Evolutionary conservation across 768 basidiomycete species (phyloP), one percentile per base, ranked within the genome.

Genomic region (Myochromella boudieri): DNA sequence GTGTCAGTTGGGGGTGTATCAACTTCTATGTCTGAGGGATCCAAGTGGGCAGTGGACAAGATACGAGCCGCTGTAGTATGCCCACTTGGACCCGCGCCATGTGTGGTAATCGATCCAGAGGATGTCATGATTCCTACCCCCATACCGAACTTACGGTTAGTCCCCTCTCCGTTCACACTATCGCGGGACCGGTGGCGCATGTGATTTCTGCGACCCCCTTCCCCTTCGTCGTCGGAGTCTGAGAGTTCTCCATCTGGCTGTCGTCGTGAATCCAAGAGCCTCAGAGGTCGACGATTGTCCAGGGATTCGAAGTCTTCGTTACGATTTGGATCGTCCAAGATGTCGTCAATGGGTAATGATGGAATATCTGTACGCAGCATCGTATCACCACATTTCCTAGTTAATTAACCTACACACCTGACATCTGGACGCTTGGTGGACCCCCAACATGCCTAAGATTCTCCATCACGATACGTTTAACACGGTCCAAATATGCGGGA

Each of bases 201-300:
- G 48, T 84, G 83, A 56, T 93, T 77, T 48, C 85, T 75, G 44
- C 94, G 78, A 1, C 85, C 90, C 36, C 91, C 94, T 56, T 88
- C 87, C 14, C 92, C 95, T 68, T 99, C 97, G 62, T 99, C 97
- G 54, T 99, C 97, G 1, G 97, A 98, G 64, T 99, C 97, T 6
- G 93, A 97, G 10, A 97, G 76, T 59, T 95, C 91, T 17, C 87
- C 88, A 31, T 95, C 92, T 4, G 78, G 81, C 62, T 94, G 93
- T 51, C 87, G 76, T 18, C 85, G 76, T 18, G 84, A 78, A 62
- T 99, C 95, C 26, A 94, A 78, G 7, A 92, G 66, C 12, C 85
- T 79, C 56, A 79, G 80, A 18, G 87, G 84, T 54, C 89, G 78
- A 40, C 95, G 80, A 9, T 80, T 80, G 59, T 99, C 82, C 12